Evolutionary conservation across 352 stramenopile genomes (phyloP).

Genomic region (Pythium guiyangense): DNA sequence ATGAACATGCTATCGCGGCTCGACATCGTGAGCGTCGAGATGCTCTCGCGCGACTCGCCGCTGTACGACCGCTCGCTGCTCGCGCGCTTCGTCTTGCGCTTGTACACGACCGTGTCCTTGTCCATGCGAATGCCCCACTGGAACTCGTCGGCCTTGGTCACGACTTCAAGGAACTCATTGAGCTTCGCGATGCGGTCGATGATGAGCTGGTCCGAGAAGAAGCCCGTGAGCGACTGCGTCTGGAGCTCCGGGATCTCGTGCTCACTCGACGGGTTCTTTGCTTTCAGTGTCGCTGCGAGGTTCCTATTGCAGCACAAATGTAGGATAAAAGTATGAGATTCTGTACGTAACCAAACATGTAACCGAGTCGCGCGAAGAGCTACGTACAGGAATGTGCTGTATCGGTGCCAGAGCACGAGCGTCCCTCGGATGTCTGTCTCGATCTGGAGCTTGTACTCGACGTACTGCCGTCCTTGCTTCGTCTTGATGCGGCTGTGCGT

Average conservation of each 20-base stretch:
- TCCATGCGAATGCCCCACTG: slow-evolving; percentile 89
- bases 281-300: slow-evolving; percentile 71
- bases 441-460: slow-evolving; percentile 87
- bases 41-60: slow-evolving; percentile 63
- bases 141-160: slow-evolving; percentile 82
- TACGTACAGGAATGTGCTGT: slow-evolving; percentile 84
- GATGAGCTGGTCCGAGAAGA: slow-evolving; percentile 85
- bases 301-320: slow-evolving; percentile 31
- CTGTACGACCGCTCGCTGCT: slow-evolving; percentile 54
- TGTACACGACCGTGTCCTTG: slow-evolving; percentile 88
- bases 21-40: slow-evolving; percentile 68
- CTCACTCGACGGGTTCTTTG: slow-evolving; percentile 71
- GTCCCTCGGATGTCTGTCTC: slow-evolving; percentile 85
- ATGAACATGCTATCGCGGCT: slow-evolving; percentile 80
- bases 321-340: not conserved
- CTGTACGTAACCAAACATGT: too few species aligned
- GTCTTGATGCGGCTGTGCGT: slow-evolving; percentile 65
- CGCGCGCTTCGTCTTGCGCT: slow-evolving; percentile 78
- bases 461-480: slow-evolving; percentile 82
- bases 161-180: slow-evolving; percentile 84
- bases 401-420: slow-evolving; percentile 84
- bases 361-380: not conserved
- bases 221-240: slow-evolving; percentile 76
- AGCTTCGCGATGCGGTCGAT: slow-evolving; percentile 82
- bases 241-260: slow-evolving; percentile 78